Conservation (phyloP, 768 basidiomycete species). For the Panellus pusillus region DNA sequence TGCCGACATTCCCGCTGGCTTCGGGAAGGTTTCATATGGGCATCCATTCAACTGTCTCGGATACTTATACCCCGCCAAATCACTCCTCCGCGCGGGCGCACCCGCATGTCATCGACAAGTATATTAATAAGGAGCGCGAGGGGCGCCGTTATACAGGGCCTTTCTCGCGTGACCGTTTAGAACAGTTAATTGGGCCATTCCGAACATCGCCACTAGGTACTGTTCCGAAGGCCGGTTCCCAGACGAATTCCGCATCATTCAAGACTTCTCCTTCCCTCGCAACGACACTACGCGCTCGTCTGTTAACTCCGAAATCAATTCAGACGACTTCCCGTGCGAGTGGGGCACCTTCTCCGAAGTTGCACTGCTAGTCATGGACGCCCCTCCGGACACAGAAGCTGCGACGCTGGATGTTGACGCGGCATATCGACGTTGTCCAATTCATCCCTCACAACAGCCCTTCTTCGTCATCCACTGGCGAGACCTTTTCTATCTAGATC, state of each 20-base stretch:
- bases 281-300: slow-evolving; percentile 19
- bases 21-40: slow-evolving; percentile 29
- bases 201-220: slow-evolving; percentile 28
- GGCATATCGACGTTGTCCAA: too few relatives aligned
- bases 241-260: slow-evolving; percentile 25
- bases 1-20: slow-evolving; percentile 23
- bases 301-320: slow-evolving; percentile 28
- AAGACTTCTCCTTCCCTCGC: slow-evolving; percentile 21
- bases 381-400: slow-evolving; percentile 34
- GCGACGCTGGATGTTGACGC: slow-evolving; percentile 38
- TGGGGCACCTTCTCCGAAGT: slow-evolving; percentile 34
- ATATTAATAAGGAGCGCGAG: slow-evolving; percentile 20
- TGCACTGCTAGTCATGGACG: slow-evolving; percentile 24
- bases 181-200: slow-evolving; percentile 25
- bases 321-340: slow-evolving; percentile 25
- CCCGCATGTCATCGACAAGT: slow-evolving; percentile 12
- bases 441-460: too few relatives aligned
- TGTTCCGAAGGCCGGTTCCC: slow-evolving; percentile 19
- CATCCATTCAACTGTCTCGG: neutral
- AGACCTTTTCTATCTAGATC: slow-evolving; percentile 29
- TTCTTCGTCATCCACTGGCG: slow-evolving; percentile 25
- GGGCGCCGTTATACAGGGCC: slow-evolving; percentile 19
- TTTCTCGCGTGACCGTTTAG: slow-evolving; percentile 18
- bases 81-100: slow-evolving; percentile 20
- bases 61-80: slow-evolving; percentile 25